Conservation (phyloP, 306 rosid species). For the Vigna unguiculata region DNA sequence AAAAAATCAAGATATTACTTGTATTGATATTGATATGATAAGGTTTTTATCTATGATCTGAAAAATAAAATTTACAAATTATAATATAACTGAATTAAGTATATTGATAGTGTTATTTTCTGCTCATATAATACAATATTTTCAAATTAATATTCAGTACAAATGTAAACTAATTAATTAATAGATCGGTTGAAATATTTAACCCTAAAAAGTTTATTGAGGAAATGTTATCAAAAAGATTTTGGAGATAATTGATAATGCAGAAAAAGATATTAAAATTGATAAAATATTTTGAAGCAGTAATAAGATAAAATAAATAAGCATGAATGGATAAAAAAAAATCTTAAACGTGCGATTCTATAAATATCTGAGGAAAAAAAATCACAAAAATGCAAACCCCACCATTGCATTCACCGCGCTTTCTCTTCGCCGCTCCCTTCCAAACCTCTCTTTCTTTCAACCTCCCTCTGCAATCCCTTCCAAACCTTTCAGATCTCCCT, state of each 20-base stretch:
- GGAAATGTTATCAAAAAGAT: no score
- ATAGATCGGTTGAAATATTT: no score
- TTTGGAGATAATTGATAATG: no score
- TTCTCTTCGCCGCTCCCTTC: background rate
- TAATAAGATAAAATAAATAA: no score
- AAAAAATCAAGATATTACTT: no score
- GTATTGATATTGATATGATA: no score
- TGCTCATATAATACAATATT: no score
- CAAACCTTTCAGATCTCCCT: background rate
- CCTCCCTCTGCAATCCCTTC: background rate
- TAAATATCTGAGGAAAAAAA: slow-evolving; percentile 14
- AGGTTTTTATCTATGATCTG: no score
- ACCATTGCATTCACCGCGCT: slow-evolving; percentile 20
- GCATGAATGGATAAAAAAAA: background rate
- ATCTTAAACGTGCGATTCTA: background rate
- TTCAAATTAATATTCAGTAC: background rate
- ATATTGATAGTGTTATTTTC: background rate
- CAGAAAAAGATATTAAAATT: background rate
- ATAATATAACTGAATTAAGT: no score
- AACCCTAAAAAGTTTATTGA: background rate
- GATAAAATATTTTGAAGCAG: background rate
- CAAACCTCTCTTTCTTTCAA: background rate
- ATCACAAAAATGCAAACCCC: background rate
- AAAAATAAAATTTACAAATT: no score
- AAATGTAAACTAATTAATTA: no score